Conservation (phyloP, 106 monocot genomes). For the Platanthera zijinensis region DNA sequence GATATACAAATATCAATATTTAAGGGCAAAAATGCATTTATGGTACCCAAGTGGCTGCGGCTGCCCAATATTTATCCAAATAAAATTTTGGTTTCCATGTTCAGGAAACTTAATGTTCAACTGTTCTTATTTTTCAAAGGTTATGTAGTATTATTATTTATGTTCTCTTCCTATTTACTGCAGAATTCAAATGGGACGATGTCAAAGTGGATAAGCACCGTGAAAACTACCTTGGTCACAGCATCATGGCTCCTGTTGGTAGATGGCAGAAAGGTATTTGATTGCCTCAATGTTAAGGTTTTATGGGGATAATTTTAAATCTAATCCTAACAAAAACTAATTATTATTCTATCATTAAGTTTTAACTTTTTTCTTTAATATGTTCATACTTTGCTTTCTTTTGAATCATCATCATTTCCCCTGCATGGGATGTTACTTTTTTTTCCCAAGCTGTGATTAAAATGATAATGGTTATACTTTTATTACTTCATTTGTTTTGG, state of each 20-base stretch:
- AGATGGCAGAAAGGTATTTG: slow-evolving; percentile 98
- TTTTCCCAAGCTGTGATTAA: not conserved
- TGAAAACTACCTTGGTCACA: slow-evolving; percentile 95
- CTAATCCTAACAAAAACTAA: not conserved
- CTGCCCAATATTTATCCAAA: not conserved
- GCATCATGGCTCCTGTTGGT: slow-evolving; percentile 92
- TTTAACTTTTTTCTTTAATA: not conserved
- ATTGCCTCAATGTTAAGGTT: not conserved
- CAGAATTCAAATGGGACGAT: slow-evolving; percentile 99
- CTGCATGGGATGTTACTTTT: not conserved
- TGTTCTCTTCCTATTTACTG: not conserved
- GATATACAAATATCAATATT: not conserved
- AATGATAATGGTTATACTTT: not conserved
- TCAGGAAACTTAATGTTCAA: not conserved
- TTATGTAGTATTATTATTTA: not conserved
- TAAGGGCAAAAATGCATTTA: not conserved
- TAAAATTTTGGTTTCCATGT: not conserved
- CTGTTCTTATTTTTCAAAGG: not conserved
- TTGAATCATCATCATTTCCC: no score
- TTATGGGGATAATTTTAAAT: not conserved
- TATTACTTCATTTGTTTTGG: not conserved
- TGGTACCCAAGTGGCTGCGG: not conserved
- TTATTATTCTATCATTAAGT: not conserved
- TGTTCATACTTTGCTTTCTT: not conserved
- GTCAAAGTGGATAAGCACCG: slow-evolving; percentile 97